Evolutionary conservation across 164 flowering plant genomes (phyloP), one percentile per base, ranked within the genome.

Genomic region (Hamamelis virginiana): DNA sequence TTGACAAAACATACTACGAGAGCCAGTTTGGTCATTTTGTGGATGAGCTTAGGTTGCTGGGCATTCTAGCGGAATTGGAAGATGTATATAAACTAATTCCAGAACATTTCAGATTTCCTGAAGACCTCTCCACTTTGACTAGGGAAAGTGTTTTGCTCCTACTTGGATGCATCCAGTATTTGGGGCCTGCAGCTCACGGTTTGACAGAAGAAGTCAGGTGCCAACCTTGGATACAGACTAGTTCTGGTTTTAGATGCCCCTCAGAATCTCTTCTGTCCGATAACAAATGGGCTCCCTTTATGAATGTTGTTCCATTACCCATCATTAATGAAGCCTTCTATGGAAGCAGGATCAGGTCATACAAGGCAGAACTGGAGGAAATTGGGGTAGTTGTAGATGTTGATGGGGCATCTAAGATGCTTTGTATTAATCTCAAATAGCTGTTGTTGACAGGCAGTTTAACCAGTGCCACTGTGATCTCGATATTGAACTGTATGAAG

Each of bases 81-180:
- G 50, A 46, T 46, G 50, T 46, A 12, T 46, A 46, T 46, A 46
- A 46, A 15, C 13, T 46, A 9, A 46, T 46, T 11, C 50, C 50
- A 46, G 16, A 46, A 46, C 50, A 46, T 46, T 15, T 46, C 16
- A 46, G 15, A 46, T 46, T 46, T 46, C 50, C 50, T 46, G 13
- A 46, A 15, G 50, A 46, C 11, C 11, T 46, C 16, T 46, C 50
- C 3, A 46, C 50, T 12, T 11, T 46, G 11, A 46, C 13, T 11
- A 46, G 11, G 13, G 50, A 10, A 4, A 10, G 61, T 46, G 53
- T 57, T 62, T 22, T 70, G 25, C n/a, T 62, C 52, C 14, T 62
- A 38, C 41, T 70, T n/a, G 50, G 16, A 50, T 70, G 73, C 41
- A 63, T 62, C 51, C 22, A n/a, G 23, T 25, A 45, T 43, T 22